Evolutionary conservation across 2,329 filamentous ascomycete species (phyloP), one percentile per base, ranked within the genome.

Genomic region (Penicillium freii): DNA sequence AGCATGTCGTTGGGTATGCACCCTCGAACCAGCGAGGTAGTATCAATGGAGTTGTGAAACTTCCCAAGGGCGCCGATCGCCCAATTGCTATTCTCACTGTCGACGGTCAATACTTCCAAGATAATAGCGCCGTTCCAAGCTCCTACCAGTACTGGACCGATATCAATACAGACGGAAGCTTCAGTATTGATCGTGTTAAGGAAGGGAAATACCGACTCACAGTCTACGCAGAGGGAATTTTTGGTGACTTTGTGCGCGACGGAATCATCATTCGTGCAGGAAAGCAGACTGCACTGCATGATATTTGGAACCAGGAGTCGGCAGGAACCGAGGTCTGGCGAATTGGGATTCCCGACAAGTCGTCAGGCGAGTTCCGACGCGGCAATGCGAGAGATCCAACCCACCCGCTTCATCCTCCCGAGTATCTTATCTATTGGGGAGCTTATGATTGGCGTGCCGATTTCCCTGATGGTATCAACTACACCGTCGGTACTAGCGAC

Each of bases 111-210:
- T 80, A 84, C 61, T 84, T 81, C 66, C 83, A 87, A 70, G 84
- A 86, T 60, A 86, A 87, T 57, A 81, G 79, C 0, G 73, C 80
- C 7, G 80, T 85, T 53, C 71, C 76, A 4, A 75, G 75, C n/a
- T 80, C 83, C 0, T 83, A 84, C 53, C 85, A 88, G 66, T 87
- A 88, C 72, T 87, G 85, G 85, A 77, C 75, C 0, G 78, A 83
- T 17, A 77, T 86, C 8, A 72, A 79, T 43, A 43, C 57, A 0
- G 73, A 69, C 1, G 84, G 84, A 2, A 68, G 70, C 5, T 82
- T 84, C 5, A 72, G 69, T 10, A 85, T 88, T 55, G 78, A 75
- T 25, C 76, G 77, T 5, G 80, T 88, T 38, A 82, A 81, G 61
- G 80, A 78, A 4, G 85, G 84, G 6, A 83, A 75, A 1, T 88